Conservation (phyloP, 495 filamentous ascomycete genomes). For the Echria macrotheca region DNA sequence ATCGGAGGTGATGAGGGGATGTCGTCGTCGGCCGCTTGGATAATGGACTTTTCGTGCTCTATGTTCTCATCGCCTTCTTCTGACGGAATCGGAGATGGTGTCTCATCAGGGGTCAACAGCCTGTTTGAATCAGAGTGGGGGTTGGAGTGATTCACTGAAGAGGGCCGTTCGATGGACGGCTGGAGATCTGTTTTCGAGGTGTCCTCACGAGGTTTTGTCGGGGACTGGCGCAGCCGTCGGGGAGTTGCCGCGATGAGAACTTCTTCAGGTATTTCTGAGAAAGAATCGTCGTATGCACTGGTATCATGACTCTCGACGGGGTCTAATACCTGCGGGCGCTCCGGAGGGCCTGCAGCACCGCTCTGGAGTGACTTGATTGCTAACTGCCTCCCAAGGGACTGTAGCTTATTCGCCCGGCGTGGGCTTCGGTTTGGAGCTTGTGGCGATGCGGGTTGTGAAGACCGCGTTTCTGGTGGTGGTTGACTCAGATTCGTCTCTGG, state of each 20-base stretch:
- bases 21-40: conserved; percentile 10
- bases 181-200: conserved; percentile 17
- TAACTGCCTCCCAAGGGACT: conserved; percentile 20
- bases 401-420: conserved; percentile 11
- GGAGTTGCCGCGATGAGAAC: conserved; percentile 47
- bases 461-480: too few relatives aligned
- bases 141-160: conserved; percentile 31
- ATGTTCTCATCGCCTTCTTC: conserved; percentile 15
- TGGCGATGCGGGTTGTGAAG: not conserved
- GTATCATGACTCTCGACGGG: conserved; percentile 16
- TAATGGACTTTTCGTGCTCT: not conserved
- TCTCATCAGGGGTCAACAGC: conserved; percentile 51
- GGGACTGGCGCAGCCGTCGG: conserved; percentile 17
- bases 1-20: conserved; percentile 32
- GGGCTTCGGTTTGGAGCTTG: conserved; percentile 15
- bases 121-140: conserved; percentile 35
- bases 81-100: conserved; percentile 42
- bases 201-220: conserved; percentile 7
- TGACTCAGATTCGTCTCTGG: too few relatives aligned
- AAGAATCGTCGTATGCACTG: conserved; percentile 44
- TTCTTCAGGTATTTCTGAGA: conserved; percentile 44
- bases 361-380: conserved; percentile 19
- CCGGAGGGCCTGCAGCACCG: conserved; percentile 3
- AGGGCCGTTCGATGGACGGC: conserved; percentile 33
- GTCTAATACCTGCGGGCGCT: conserved; percentile 9